A percentile compares a stretch with the other conserved stretches of the same genome.
These are phyloP conservation scores for Kandelia obovata DNA, from an alignment of 345 rosid species.

Conservation along the genomic window DNA sequence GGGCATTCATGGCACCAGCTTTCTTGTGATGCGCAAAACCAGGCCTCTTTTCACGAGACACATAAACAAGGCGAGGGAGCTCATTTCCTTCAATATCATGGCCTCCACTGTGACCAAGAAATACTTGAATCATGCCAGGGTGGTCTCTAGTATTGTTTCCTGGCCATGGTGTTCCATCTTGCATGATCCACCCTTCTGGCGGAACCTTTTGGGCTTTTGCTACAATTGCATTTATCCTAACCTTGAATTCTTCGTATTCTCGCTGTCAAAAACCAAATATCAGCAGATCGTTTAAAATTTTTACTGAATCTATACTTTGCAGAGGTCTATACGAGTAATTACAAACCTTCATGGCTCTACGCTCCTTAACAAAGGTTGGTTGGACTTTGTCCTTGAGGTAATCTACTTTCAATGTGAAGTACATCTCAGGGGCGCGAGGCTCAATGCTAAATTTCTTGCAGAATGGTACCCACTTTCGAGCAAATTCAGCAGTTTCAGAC, in stretches of 20 bases:
- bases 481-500: constrained; percentile 57
- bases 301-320: too few species aligned
- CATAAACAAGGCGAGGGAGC: constrained; percentile 35
- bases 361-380: constrained; percentile 90
- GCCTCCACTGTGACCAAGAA: constrained; percentile 36
- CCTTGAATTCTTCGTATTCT: constrained; percentile 96
- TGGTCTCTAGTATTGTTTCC: constrained; percentile 98
- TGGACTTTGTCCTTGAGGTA: constrained; percentile 97
- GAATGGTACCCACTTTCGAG: constrained; percentile 35
- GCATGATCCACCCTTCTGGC: constrained; percentile 92
- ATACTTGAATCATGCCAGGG: constrained; percentile 82
- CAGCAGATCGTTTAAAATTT: neutral
- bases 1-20: constrained; percentile 97
- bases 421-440: constrained; percentile 37
- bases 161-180: constrained; percentile 98
- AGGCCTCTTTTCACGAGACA: constrained; percentile 36
- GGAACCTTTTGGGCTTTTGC: constrained; percentile 86
- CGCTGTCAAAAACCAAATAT: constrained; percentile 47
- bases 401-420: constrained; percentile 58
- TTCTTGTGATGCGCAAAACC: constrained; percentile 64
- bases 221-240: constrained; percentile 78
- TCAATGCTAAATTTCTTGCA: constrained; percentile 34
- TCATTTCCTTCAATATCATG: constrained; percentile 35
- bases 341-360: constrained; percentile 91
- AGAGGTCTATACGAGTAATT: neutral